Evolutionary conservation across 345 rosid species (phyloP).

Genomic region (Laguncularia racemosa): DNA sequence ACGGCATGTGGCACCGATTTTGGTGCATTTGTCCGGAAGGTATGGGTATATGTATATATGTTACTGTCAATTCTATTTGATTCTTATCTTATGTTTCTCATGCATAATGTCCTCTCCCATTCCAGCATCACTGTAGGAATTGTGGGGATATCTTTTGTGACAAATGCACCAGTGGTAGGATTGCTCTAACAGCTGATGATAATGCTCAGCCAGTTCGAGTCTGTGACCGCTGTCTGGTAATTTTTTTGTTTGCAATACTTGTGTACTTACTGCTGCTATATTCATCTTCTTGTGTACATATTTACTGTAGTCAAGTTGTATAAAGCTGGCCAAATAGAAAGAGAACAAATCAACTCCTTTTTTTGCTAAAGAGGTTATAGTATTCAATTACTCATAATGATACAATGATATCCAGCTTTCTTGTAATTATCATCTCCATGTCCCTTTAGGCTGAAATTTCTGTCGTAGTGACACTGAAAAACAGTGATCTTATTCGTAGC

Average conservation of each 20-base stretch:
- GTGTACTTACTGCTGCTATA: no score
- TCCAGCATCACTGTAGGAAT: constrained; percentile 98
- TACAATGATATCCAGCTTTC: not conserved
- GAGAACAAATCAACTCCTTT: no score
- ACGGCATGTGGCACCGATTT: constrained; percentile 83
- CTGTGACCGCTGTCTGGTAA: constrained; percentile 92
- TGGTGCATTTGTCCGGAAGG: constrained; percentile 82
- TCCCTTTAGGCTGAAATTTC: no score
- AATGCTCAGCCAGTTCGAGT: constrained; percentile 93
- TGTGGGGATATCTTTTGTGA: constrained; percentile 99
- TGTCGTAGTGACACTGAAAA: no score
- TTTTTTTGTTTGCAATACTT: constrained; percentile 4
- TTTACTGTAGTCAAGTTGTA: no score
- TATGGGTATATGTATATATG: constrained; percentile 9
- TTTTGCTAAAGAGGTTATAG: no score
- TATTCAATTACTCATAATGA: no score
- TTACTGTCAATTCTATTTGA: not conserved
- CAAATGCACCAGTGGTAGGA: constrained; percentile 93
- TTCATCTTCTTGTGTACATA: no score
- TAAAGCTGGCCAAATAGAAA: no score
- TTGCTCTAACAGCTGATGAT: constrained; percentile 91
- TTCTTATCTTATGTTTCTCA: constrained; percentile 2
- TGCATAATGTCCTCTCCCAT: constrained; percentile 1
- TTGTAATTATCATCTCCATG: not conserved
- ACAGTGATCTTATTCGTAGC: not conserved